Conservation (phyloP, 1,284 basidiomycete genomes). For the Cryptococcus hybrid region DNA sequence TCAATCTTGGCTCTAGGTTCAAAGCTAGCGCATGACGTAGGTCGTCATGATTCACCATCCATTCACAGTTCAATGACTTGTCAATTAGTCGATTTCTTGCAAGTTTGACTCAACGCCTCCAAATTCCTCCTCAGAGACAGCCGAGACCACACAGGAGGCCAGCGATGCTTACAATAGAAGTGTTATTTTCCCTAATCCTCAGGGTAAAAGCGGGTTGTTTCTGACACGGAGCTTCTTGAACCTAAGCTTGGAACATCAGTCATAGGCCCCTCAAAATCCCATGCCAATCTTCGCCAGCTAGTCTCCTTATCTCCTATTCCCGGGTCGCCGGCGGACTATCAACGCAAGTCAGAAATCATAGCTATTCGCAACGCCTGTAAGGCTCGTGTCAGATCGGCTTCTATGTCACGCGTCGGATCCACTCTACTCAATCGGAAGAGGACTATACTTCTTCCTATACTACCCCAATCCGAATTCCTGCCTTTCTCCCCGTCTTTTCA, state of each 20-base stretch:
- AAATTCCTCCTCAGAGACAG: not conserved
- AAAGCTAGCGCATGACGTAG: not conserved
- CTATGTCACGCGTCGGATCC: not conserved
- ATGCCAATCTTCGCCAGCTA: slow-evolving; percentile 8
- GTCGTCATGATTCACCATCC: not conserved
- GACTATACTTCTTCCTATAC: not conserved
- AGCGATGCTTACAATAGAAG: not conserved
- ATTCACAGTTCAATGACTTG: not conserved
- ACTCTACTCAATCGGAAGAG: not conserved
- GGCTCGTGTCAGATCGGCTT: not conserved
- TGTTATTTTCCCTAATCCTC: not conserved
- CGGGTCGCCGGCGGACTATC: slow-evolving; percentile 7
- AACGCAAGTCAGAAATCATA: not conserved
- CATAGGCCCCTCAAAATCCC: slow-evolving; percentile 11
- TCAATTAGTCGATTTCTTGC: not conserved
- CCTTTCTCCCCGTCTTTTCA: slow-evolving; percentile 6
- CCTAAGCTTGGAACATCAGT: slow-evolving; percentile 6
- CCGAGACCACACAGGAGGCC: not conserved
- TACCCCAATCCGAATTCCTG: slow-evolving; percentile 4
- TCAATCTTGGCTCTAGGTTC: not conserved
- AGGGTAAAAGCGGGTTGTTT: slow-evolving; percentile 5
- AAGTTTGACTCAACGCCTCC: not conserved
- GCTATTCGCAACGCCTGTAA: not conserved
- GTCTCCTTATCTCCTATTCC: slow-evolving; percentile 10
- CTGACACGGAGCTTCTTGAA: slow-evolving; percentile 8